Evolutionary conservation across 306 rosid genomes (phyloP), one percentile per base, ranked within the genome.

Genomic region (Castanospermum australe): DNA sequence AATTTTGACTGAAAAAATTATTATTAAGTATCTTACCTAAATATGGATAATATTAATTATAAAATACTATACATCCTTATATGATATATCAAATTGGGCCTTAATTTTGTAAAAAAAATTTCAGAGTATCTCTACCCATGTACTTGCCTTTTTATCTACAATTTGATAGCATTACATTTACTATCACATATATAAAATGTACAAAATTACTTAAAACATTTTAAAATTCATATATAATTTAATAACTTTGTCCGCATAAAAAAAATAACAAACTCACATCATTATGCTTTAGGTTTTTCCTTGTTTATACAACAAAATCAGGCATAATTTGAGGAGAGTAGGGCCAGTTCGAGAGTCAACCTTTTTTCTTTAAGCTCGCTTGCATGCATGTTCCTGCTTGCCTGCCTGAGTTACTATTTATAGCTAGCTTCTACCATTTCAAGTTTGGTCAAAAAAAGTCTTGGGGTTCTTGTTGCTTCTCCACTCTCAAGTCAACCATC

Each of bases 401-500:
- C 45, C 7, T 35, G 42, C 35, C 15, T 13, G 57, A 28, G 81
- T 67, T 67, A 67, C 48, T 22, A 42, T 39, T 33, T 63, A 7
- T n/a, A n/a, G 4, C 25, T 60, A 42, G 12, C 71, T 51, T 35
- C 42, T 64, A 10, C 5, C 65, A 20, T 45, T 21, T 77, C 28
- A 45, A 8, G 42, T 79, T 45, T 59, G n/a, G 77, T 7, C n/a
- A n/a, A n/a, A n/a, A 71, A 50, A 61, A 47, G 20, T 61, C 22
- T 9, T n/a, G n/a, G n/a, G n/a, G n/a, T 60, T 65, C 71, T 60
- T 60, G 20, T 33, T n/a, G 52, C 32, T 68, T 71, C 54, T 11
- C 39, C 35, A 38, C 21, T 50, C 73, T 50, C 30, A 14, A 60
- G 85, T 68, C 82, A 82, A 76, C 67, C 13, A 38, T 38, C 50